Conservation (phyloP, 768 basidiomycete genomes). For the Sarcomyxa edulis region DNA sequence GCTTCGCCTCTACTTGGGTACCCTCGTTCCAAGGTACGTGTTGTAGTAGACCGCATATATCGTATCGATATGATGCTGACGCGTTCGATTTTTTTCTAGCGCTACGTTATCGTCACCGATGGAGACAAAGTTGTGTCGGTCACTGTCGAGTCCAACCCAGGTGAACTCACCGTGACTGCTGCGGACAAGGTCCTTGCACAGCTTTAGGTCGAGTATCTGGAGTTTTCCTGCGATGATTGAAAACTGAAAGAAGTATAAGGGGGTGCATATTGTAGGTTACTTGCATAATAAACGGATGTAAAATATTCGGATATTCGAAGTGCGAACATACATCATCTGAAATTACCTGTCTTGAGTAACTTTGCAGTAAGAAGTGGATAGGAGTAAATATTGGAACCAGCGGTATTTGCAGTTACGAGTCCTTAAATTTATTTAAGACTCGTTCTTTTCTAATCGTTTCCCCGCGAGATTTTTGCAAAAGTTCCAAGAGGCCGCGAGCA, state of each 20-base stretch:
- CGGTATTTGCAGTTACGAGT: no score
- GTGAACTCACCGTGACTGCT: constrained; percentile 33
- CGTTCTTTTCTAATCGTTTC: no score
- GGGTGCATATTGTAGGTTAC: neutral
- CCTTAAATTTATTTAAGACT: no score
- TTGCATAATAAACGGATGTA: neutral
- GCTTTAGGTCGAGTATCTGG: constrained; percentile 8
- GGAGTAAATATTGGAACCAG: no score
- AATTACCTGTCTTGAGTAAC: no score
- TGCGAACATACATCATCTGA: no score
- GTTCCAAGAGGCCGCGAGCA: no score
- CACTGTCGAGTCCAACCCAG: constrained; percentile 35
- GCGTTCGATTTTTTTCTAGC: constrained; percentile 18
- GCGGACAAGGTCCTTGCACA: constrained; percentile 38
- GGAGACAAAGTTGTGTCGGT: constrained; percentile 43
- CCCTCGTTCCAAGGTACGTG: constrained; percentile 56
- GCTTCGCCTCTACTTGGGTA: constrained; percentile 59
- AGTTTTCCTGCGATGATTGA: no score
- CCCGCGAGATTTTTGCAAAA: no score
- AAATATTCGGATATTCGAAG: no score
- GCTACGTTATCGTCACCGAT: constrained; percentile 41
- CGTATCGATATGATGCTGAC: neutral
- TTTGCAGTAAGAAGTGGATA: no score
- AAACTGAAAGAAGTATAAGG: neutral
- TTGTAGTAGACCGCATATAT: neutral